phyloP scores from a whole-genome alignment of 768 basidiomycete species.

The Tricholoma sp. region DNA sequence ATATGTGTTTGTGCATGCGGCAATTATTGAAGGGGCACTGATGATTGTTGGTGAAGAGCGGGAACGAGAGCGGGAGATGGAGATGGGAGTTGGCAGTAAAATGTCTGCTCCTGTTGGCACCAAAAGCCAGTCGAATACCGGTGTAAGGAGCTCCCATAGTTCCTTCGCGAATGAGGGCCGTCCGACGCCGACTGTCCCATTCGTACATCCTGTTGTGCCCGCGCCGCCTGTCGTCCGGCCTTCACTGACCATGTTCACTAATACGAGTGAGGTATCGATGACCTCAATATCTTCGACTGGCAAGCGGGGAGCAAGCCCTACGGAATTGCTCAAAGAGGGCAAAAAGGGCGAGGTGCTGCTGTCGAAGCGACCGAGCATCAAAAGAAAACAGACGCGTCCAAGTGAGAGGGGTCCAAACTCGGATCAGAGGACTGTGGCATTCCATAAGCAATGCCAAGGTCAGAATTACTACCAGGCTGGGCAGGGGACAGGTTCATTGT shows the following conservation, averaged over 20 bases:
- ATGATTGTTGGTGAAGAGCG: conserved; percentile 72
- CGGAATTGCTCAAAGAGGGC: conserved; percentile 60
- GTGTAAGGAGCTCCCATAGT: background rate
- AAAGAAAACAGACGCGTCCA: conserved; percentile 30
- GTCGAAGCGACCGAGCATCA: conserved; percentile 65
- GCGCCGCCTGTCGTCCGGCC: conserved; percentile 3
- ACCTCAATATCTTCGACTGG: conserved; percentile 36
- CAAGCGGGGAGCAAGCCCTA: conserved; percentile 69
- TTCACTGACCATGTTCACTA: conserved; percentile 1
- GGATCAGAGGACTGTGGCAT: background rate
- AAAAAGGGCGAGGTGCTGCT: conserved; percentile 49
- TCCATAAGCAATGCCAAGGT: background rate
- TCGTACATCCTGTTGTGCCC: conserved; percentile 1
- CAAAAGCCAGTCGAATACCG: background rate
- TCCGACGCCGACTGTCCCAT: background rate
- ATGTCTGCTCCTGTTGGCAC: background rate
- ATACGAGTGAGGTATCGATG: conserved; percentile 5
- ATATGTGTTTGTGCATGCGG: conserved; percentile 90
- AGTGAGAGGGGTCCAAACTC: background rate
- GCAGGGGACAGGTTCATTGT: background rate
- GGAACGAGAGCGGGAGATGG: conserved; percentile 21
- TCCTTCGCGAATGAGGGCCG: background rate
- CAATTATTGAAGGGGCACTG: conserved; percentile 75
- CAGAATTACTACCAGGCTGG: background rate
- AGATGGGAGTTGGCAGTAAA: conserved; percentile 8